Conservation (phyloP, 306 rosid genomes). For the Vigna radiata region DNA sequence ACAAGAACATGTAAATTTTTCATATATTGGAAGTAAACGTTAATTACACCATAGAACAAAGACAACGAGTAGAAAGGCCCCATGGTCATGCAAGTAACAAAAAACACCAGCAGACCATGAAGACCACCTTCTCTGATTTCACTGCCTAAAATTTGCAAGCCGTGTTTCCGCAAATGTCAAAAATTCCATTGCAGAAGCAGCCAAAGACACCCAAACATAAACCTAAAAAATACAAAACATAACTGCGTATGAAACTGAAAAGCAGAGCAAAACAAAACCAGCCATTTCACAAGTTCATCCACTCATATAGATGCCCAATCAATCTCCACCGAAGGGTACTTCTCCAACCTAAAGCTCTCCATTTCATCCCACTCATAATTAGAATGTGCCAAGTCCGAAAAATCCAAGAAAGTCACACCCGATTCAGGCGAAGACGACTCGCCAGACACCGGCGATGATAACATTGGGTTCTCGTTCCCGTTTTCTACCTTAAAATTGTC, state of each 20-base stretch:
- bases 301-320: slow-evolving; percentile 81
- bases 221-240: slow-evolving; percentile 31
- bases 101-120: slow-evolving; percentile 62
- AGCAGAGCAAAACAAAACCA: slow-evolving; percentile 21
- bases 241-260: neutral
- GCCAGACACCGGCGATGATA: slow-evolving; percentile 54
- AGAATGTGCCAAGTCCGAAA: slow-evolving; percentile 58
- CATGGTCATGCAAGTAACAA: slow-evolving; percentile 59
- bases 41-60: slow-evolving; percentile 15
- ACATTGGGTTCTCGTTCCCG: slow-evolving; percentile 1
- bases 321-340: slow-evolving; percentile 88
- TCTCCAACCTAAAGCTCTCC: slow-evolving; percentile 65
- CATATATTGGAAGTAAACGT: slow-evolving; percentile 22
- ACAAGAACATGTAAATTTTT: neutral
- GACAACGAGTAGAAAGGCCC: slow-evolving; percentile 34
- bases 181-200: slow-evolving; percentile 77
- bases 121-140: slow-evolving; percentile 27
- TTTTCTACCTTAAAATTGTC: neutral
- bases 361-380: slow-evolving; percentile 54
- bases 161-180: slow-evolving; percentile 67
- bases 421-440: slow-evolving; percentile 79
- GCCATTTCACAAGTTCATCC: neutral
- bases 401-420: slow-evolving; percentile 50
- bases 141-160: slow-evolving; percentile 35
- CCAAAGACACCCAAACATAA: slow-evolving; percentile 41